Base-by-base conservation (phyloP, 2,329 filamentous ascomycete species). In the Sporothrix euskadiensis region DNA sequence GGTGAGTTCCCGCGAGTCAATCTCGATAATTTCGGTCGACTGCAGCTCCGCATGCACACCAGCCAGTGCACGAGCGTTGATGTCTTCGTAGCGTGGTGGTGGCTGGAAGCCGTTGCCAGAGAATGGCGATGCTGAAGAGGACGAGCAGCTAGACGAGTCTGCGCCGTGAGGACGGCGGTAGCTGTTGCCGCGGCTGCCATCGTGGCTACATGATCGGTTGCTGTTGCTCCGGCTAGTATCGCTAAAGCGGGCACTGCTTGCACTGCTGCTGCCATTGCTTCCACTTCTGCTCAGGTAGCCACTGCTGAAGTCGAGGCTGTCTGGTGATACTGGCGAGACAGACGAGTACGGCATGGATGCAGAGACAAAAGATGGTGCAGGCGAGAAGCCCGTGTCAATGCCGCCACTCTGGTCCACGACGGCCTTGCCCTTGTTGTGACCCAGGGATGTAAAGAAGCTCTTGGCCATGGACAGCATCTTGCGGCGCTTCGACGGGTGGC, bases 391-490 rank as follows among this genome's bases (percentile, higher is more conserved):
- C 19, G 30, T 14, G 44, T 54, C 66, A 5, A 54, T 9, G 30
- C 66, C 30, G 30, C 26, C 12, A 14, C 14, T 19, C 41, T 39
- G 75, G 54, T 81, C 80, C 71, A 80, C 70, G 35, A 74, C 69
- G 30, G 77, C 74, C n/a, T 78, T 78, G 35, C 77, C 79, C 75
- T 82, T 85, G 76, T 80, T 86, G 77, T 86, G 83, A 9, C 86
- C 86, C 41, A 88, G 80, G 12, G 83, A 84, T 30, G 84, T 84
- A 78, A 88, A 88, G 79, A 88, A 86, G 76, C 80, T 84, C 78
- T 85, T 88, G 63, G 87, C 87, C 81, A 85, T 83, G 72, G 83
- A 83, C 75, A 88, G 79, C 74, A 88, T 85, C 77, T 84, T 86
- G 78, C 82, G 83, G 77, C 86, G 82, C 80, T 85, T 86, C 7